These are phyloP conservation scores for Salix purpurea DNA, from an alignment of 345 rosid species.

Conservation along the genomic window DNA sequence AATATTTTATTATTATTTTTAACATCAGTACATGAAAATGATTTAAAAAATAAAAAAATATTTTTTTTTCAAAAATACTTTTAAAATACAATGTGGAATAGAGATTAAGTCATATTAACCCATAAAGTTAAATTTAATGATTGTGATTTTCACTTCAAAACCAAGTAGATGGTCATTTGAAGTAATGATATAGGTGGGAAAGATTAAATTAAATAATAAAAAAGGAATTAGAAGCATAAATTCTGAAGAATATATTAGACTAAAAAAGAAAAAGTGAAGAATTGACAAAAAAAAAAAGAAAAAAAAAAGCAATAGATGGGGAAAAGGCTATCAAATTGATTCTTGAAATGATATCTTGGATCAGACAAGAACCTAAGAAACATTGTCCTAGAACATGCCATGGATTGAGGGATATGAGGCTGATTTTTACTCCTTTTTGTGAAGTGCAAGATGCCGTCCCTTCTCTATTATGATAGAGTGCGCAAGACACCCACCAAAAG, in stretches of 20 bases:
- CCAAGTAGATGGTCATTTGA: too few relatives aligned
- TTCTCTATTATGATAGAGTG: constrained; percentile 18
- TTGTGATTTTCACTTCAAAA: too few relatives aligned
- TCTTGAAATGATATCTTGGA: neutral
- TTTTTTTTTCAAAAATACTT: too few relatives aligned
- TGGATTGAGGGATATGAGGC: neutral
- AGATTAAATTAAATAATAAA: neutral
- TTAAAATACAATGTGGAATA: too few relatives aligned
- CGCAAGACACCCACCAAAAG: constrained; percentile 17
- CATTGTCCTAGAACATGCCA: neutral
- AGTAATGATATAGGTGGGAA: neutral
- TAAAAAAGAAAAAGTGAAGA: neutral
- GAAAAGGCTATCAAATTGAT: neutral
- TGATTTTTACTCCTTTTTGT: neutral
- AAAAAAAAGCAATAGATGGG: neutral
- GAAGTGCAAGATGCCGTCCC: neutral
- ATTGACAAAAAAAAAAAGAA: neutral
- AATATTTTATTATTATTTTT: too few relatives aligned
- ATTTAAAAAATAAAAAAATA: too few relatives aligned
- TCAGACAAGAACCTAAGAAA: neutral
- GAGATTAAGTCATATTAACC: too few relatives aligned
- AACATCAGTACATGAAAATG: too few relatives aligned
- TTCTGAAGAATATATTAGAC: neutral
- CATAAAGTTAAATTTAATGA: too few relatives aligned
- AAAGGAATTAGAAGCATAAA: constrained; percentile 15